Conservation (phyloP, 306 rosid species). For the Prinsepia uniflora region DNA sequence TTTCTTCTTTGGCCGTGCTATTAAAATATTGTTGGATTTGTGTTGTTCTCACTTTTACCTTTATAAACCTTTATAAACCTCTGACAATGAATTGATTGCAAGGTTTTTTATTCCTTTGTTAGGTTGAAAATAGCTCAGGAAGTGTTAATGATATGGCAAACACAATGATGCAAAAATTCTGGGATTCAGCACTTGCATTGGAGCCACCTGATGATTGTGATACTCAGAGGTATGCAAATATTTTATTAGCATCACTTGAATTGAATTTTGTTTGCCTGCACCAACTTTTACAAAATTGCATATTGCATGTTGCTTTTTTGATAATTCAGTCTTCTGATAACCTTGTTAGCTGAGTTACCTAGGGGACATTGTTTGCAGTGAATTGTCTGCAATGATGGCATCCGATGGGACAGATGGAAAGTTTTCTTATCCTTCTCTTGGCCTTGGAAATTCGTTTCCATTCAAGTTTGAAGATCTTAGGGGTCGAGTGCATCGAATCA, state of each 20-base stretch:
- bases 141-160: conserved; percentile 72
- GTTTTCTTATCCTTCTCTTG: conserved; percentile 47
- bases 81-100: background rate
- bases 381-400: conserved; percentile 62
- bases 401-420: conserved; percentile 59
- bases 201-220: conserved; percentile 91
- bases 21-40: background rate
- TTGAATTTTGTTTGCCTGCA: background rate
- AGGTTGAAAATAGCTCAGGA: conserved; percentile 80
- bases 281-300: background rate
- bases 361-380: conserved; percentile 49
- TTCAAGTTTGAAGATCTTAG: conserved; percentile 77
- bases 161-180: conserved; percentile 91
- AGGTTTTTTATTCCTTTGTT: conserved; percentile 8
- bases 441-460: conserved; percentile 68
- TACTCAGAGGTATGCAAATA: conserved; percentile 55
- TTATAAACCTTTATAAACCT: background rate
- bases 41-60: background rate
- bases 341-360: conserved; percentile 20
- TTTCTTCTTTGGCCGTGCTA: background rate
- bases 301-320: background rate
- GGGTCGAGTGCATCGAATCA: conserved; percentile 75
- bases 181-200: conserved; percentile 85
- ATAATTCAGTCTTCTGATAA: conserved; percentile 17
- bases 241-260: background rate